Evolutionary conservation across 495 filamentous ascomycete species (phyloP).

Genomic region (Penicillium flavigenum): DNA sequence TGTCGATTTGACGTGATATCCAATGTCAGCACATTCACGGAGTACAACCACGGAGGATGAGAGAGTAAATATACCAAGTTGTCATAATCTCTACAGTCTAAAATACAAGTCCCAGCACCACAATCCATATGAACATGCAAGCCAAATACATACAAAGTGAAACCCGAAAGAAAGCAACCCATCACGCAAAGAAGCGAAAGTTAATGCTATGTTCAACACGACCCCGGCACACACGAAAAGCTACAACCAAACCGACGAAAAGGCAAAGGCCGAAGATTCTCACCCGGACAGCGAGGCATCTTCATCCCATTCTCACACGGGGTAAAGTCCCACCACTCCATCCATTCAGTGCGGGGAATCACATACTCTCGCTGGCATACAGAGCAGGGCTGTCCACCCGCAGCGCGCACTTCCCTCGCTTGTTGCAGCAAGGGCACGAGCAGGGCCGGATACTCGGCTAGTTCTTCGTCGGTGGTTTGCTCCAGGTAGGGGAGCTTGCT

Average conservation of each 20-base stretch:
- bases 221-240: slow-evolving; percentile 56
- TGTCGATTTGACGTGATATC: too few relatives aligned
- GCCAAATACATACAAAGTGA: not conserved
- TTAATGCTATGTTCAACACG: slow-evolving; percentile 11
- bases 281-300: slow-evolving; percentile 35
- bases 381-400: slow-evolving; percentile 58
- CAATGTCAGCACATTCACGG: too few relatives aligned
- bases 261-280: slow-evolving; percentile 52
- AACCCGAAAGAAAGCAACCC: not conserved
- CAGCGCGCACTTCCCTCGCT: slow-evolving; percentile 45
- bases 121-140: slow-evolving; percentile 11
- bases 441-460: slow-evolving; percentile 41
- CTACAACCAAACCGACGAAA: slow-evolving; percentile 66
- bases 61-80: not conserved
- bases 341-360: slow-evolving; percentile 64
- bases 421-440: slow-evolving; percentile 41
- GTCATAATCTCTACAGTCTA: not conserved
- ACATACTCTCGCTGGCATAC: slow-evolving; percentile 59
- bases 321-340: slow-evolving; percentile 67
- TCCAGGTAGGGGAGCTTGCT: slow-evolving; percentile 45
- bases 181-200: not conserved
- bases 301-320: slow-evolving; percentile 48
- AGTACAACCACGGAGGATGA: not conserved
- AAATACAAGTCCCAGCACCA: slow-evolving; percentile 2
- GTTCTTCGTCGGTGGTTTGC: slow-evolving; percentile 40